Conservation (phyloP, 1,284 basidiomycete species). For the Caloboletus inedulis region DNA sequence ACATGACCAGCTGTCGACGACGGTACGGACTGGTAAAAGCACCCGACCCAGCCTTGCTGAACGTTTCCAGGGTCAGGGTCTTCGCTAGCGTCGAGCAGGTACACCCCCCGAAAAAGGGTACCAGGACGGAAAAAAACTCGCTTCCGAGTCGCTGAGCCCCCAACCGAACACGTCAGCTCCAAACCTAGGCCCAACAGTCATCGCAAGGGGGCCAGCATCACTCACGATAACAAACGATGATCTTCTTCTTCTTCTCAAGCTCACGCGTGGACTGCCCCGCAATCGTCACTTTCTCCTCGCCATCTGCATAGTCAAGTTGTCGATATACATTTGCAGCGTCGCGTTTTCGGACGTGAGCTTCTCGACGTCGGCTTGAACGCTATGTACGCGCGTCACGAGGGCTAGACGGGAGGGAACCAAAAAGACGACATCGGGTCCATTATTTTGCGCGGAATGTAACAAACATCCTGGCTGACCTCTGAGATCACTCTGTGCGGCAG, state of each 20-base stretch:
- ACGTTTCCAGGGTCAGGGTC: not conserved
- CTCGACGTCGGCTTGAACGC: constrained; percentile 71
- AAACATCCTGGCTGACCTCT: constrained; percentile 44
- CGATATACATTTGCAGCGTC: constrained; percentile 84
- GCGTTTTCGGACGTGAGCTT: constrained; percentile 76
- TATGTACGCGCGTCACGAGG: constrained; percentile 62
- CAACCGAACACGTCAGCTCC: not conserved
- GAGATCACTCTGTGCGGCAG: constrained; percentile 69
- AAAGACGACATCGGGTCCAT: constrained; percentile 2
- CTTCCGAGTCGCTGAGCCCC: not conserved
- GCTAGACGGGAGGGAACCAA: constrained; percentile 40
- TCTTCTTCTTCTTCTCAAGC: no score
- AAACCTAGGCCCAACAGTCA: not conserved
- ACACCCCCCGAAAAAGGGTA: not conserved
- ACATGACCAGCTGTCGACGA: constrained; percentile 12
- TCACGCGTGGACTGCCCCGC: not conserved
- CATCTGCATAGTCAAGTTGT: constrained; percentile 82
- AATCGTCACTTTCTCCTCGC: constrained; percentile 58
- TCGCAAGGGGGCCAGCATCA: not conserved
- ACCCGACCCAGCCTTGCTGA: not conserved
- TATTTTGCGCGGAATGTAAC: not conserved
- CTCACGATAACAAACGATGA: constrained; percentile 1
- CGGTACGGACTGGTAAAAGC: not conserved
- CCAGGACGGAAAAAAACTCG: not conserved
- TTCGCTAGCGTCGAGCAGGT: not conserved